Evolutionary conservation across 768 basidiomycete genomes (phyloP).

Genomic region (Boletus tomentosulus): DNA sequence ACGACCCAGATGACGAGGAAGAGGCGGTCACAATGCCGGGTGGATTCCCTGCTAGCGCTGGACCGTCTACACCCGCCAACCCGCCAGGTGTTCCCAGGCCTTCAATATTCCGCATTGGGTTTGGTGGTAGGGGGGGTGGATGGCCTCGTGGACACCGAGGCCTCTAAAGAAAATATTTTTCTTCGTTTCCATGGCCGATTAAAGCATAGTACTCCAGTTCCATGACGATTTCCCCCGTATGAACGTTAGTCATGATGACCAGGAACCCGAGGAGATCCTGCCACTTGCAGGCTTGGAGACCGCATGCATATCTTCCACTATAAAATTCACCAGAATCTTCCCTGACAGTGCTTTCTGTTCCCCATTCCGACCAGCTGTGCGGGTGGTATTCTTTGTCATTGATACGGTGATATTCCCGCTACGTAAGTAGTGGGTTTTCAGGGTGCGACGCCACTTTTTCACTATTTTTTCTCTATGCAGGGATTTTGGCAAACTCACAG

Average conservation of each 20-base stretch:
- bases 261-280: constrained; percentile 10
- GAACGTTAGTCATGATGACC: constrained; percentile 15
- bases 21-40: constrained; percentile 30
- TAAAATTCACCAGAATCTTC: neutral
- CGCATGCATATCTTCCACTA: neutral
- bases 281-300: neutral
- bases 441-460: too few species aligned
- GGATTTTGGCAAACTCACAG: too few species aligned
- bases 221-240: constrained; percentile 4
- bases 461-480: too few species aligned
- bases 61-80: constrained; percentile 11
- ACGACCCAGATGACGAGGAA: constrained; percentile 37
- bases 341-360: neutral
- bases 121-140: constrained; percentile 50
- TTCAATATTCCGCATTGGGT: constrained; percentile 50
- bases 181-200: neutral
- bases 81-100: constrained; percentile 13
- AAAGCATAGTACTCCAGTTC: constrained; percentile 7
- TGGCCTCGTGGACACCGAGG: constrained; percentile 15
- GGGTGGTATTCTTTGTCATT: neutral
- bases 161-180: constrained; percentile 6
- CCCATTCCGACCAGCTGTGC: neutral
- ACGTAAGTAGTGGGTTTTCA: too few species aligned
- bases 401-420: neutral
- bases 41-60: constrained; percentile 25